phyloP scores from a whole-genome alignment of 1,284 basidiomycete genomes.

The Malassezia sympodialis region DNA sequence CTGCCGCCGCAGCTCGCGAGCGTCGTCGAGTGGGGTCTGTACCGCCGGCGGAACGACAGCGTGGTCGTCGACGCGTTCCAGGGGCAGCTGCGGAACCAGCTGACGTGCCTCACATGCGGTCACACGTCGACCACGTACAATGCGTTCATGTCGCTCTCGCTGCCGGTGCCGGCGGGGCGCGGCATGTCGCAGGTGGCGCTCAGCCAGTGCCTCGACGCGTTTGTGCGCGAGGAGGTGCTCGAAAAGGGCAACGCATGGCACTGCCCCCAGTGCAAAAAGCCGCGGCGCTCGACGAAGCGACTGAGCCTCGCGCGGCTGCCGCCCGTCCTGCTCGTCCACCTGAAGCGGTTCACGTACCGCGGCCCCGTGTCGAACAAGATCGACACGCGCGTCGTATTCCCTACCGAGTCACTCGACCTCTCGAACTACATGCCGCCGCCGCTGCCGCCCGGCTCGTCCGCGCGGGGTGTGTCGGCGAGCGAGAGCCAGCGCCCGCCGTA shows the following conservation, averaged over 20 bases:
- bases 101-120: slow-evolving; percentile 43
- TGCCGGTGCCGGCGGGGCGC: slow-evolving; percentile 51
- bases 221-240: slow-evolving; percentile 80
- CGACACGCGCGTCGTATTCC: slow-evolving; percentile 55
- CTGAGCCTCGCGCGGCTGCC: slow-evolving; percentile 82
- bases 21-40: slow-evolving; percentile 32
- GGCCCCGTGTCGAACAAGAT: slow-evolving; percentile 86
- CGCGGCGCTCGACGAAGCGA: slow-evolving; percentile 69
- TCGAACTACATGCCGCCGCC: slow-evolving; percentile 75
- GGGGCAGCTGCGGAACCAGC: slow-evolving; percentile 45
- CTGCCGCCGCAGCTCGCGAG: slow-evolving; percentile 60
- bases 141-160: slow-evolving; percentile 48
- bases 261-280: slow-evolving; percentile 73
- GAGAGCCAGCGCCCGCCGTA: slow-evolving; percentile 42
- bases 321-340: slow-evolving; percentile 80
- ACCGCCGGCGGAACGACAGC: slow-evolving; percentile 41
- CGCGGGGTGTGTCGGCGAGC: slow-evolving; percentile 20
- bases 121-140: slow-evolving; percentile 97
- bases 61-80: slow-evolving; percentile 33
- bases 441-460: slow-evolving; percentile 26
- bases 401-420: slow-evolving; percentile 65
- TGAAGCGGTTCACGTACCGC: slow-evolving; percentile 87
- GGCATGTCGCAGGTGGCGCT: slow-evolving; percentile 62
- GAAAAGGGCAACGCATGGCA: slow-evolving; percentile 92
- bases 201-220: slow-evolving; percentile 73